A percentile compares a stretch with the other conserved stretches of the same genome.
Evolutionary conservation across 2,329 filamentous ascomycete species (phyloP).

Genomic region (Samsoniella hepiali): DNA sequence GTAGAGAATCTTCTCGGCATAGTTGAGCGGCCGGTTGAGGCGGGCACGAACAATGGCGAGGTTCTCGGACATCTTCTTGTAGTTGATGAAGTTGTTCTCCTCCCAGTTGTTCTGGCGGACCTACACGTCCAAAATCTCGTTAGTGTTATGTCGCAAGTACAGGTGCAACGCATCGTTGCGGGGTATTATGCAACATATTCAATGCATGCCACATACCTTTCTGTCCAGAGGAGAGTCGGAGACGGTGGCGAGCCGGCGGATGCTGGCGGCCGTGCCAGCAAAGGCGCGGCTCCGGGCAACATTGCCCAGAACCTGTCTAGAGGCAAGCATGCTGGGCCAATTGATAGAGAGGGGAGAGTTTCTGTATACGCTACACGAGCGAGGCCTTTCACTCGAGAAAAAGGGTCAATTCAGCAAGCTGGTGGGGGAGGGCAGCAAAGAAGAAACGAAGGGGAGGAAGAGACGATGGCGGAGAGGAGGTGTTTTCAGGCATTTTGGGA

Average conservation of each 20-base stretch:
- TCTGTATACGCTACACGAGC: conserved; percentile 16
- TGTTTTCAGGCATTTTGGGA: conserved; percentile 24
- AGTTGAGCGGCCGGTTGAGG: conserved; percentile 90
- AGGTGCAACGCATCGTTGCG: neutral
- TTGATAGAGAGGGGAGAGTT: conserved; percentile 31
- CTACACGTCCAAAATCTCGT: conserved; percentile 31
- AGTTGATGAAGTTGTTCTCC: conserved; percentile 97
- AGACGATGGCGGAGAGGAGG: conserved; percentile 27
- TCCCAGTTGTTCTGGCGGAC: conserved; percentile 97
- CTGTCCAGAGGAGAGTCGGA: conserved; percentile 81
- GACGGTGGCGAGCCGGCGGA: conserved; percentile 78
- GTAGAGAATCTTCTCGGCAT: conserved; percentile 98
- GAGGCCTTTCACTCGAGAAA: conserved; percentile 17
- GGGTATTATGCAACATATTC: neutral
- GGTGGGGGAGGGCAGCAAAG: conserved; percentile 27
- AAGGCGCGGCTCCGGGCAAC: conserved; percentile 59
- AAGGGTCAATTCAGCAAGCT: conserved; percentile 22
- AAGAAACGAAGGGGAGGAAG: conserved; percentile 22
- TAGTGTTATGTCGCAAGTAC: neutral
- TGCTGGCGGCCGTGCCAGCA: conserved; percentile 54
- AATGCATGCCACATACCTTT: conserved; percentile 59
- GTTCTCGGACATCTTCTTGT: conserved; percentile 99
- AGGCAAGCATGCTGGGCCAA: conserved; percentile 60
- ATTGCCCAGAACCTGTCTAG: conserved; percentile 66
- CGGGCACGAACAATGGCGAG: conserved; percentile 82